A percentile compares a stretch with the other conserved stretches of the same genome.
phyloP scores from a whole-genome alignment of 352 stramenopile species.

The Phytophthora constricta region DNA sequence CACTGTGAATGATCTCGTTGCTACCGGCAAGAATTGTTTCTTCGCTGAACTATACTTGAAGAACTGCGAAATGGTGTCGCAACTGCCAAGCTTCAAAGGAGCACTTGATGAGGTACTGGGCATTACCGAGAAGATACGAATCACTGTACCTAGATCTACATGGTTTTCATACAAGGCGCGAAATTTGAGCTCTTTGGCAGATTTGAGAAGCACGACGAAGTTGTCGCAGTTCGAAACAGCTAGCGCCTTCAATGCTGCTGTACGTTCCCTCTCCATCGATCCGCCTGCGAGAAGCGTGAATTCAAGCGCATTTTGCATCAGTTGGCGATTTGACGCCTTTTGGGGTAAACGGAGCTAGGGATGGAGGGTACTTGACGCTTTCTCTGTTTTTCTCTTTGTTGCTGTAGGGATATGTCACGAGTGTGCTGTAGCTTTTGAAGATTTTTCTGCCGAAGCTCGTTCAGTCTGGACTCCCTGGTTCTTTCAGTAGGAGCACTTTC shows the following conservation, averaged over 20 bases:
- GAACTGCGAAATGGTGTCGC: slow-evolving; percentile 65
- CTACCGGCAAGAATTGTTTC: slow-evolving; percentile 73
- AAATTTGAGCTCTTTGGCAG: slow-evolving; percentile 75
- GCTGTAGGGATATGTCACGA: slow-evolving; percentile 41
- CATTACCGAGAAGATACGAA: slow-evolving; percentile 52
- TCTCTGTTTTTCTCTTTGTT: slow-evolving; percentile 36
- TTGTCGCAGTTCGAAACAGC: slow-evolving; percentile 60
- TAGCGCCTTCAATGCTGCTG: slow-evolving; percentile 50
- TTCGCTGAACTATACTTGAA: slow-evolving; percentile 89
- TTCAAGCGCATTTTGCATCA: slow-evolving; percentile 85
- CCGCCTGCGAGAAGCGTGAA: slow-evolving; percentile 73
- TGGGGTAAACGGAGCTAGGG: slow-evolving; percentile 21
- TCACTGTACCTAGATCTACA: slow-evolving; percentile 48
- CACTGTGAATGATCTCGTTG: slow-evolving; percentile 74
- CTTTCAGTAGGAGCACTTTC: background rate
- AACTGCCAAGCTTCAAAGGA: slow-evolving; percentile 29
- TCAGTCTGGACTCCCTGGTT: slow-evolving; percentile 41
- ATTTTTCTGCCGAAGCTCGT: slow-evolving; percentile 65
- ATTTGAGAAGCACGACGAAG: slow-evolving; percentile 82
- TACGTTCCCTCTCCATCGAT: slow-evolving; percentile 66
- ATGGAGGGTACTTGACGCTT: slow-evolving; percentile 25
- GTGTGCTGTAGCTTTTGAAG: slow-evolving; percentile 66
- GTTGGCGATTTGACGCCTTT: slow-evolving; percentile 68
- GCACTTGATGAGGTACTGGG: slow-evolving; percentile 32
- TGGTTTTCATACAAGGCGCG: slow-evolving; percentile 75